Evolutionary conservation across 805 yeast genomes (phyloP).

Genomic region (Zygosaccharomyces pseudorouxii): DNA sequence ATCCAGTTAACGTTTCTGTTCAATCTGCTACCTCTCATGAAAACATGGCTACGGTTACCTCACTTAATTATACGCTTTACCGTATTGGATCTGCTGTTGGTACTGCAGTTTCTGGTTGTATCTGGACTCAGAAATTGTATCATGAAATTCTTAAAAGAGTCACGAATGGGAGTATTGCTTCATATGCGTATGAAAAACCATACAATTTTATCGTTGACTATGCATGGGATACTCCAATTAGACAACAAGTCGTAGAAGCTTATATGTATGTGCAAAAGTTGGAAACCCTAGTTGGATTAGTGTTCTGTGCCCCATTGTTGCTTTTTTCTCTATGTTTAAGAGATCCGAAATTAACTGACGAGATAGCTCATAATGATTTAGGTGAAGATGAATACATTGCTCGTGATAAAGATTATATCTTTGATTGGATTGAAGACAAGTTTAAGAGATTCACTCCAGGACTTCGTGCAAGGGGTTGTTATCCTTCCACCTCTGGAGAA

Average conservation of each 20-base stretch:
- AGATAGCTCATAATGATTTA: conserved; percentile 28
- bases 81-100: conserved; percentile 65
- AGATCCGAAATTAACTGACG: conserved; percentile 26
- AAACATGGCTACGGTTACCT: conserved; percentile 60
- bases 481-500: not conserved
- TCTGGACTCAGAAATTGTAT: conserved; percentile 50
- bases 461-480: not conserved
- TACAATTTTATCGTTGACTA: conserved; percentile 43
- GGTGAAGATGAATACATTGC: conserved; percentile 25
- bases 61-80: conserved; percentile 56
- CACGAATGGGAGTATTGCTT: conserved; percentile 39
- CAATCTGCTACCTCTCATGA: conserved; percentile 60
- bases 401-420: conserved; percentile 22
- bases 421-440: conserved; percentile 15
- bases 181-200: conserved; percentile 50
- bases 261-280: conserved; percentile 57
- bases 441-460: not conserved
- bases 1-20: conserved; percentile 57
- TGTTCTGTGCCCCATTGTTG: conserved; percentile 27
- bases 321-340: conserved; percentile 26
- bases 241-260: conserved; percentile 52
- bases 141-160: conserved; percentile 36
- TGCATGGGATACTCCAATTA: conserved; percentile 60
- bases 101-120: conserved; percentile 60
- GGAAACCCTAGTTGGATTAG: conserved; percentile 44